A percentile compares a stretch with the other conserved stretches of the same genome.
Conservation (phyloP, 2,329 filamentous ascomycete genomes). For the Paecilomyces sp. region DNA sequence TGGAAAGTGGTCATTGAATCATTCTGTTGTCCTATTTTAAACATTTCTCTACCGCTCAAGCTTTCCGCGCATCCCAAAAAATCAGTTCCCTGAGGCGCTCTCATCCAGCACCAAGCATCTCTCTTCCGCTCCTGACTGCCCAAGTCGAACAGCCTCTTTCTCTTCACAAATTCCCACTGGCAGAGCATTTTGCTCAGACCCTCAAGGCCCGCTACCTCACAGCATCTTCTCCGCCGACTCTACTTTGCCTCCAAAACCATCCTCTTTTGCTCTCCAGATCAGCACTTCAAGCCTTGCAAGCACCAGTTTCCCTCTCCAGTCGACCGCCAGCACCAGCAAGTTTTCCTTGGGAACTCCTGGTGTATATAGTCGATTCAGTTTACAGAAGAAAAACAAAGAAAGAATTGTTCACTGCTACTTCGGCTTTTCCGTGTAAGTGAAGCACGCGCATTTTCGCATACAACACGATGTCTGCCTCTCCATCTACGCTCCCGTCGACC, state of each 20-base stretch:
- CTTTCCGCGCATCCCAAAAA: conserved; percentile 9
- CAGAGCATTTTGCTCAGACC: conserved; percentile 12
- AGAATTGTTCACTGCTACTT: conserved; percentile 34
- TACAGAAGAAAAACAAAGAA: conserved; percentile 47
- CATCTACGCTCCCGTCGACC: conserved; percentile 41
- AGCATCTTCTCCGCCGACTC: conserved; percentile 23
- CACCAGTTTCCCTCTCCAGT: conserved; percentile 32
- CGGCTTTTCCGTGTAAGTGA: conserved; percentile 41
- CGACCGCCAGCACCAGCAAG: conserved; percentile 67
- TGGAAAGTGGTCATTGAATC: conserved; percentile 10
- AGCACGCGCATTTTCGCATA: conserved; percentile 9
- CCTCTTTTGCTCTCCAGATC: conserved; percentile 24
- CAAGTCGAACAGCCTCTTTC: conserved; percentile 4
- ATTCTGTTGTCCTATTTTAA: conserved; percentile 12
- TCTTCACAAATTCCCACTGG: conserved; percentile 14
- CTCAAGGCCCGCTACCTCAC: conserved; percentile 16
- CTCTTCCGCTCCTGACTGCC: conserved; percentile 7
- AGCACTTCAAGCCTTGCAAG: conserved; percentile 23
- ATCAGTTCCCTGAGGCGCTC: conserved; percentile 13
- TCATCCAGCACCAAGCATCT: conserved; percentile 14
- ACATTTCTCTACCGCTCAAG: conserved; percentile 8
- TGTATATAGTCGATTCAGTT: conserved; percentile 63
- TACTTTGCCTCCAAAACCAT: conserved; percentile 28
- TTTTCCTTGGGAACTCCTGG: conserved; percentile 84
- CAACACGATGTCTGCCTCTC: conserved; percentile 64